phyloP scores from a whole-genome alignment of 345 rosid species.

The Eucalyptus albens region DNA sequence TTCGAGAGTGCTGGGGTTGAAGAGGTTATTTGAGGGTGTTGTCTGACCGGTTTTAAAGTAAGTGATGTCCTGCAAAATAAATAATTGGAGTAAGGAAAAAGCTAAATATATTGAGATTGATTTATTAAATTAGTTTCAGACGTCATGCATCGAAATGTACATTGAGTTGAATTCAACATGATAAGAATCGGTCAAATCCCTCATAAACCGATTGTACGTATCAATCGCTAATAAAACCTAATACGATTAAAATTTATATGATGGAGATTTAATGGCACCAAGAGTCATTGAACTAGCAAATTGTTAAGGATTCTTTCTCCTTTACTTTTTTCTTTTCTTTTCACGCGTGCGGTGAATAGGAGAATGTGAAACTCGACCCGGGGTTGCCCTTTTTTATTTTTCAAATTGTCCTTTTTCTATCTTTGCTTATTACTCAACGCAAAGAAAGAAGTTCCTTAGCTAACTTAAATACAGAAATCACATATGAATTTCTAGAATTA shows the following conservation, averaged over 20 bases:
- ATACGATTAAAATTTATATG: neutral
- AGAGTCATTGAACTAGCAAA: neutral
- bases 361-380: neutral
- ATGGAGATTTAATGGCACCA: neutral
- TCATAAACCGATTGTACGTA: neutral
- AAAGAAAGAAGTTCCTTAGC: neutral
- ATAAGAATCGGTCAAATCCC: neutral
- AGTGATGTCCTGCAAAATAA: neutral
- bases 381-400: neutral
- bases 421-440: neutral
- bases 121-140: neutral
- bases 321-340: neutral
- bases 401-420: neutral
- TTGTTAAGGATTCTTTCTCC: neutral
- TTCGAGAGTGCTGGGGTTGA: neutral
- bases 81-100: neutral
- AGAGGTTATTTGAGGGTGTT: neutral
- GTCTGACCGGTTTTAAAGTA: neutral
- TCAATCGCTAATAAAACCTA: neutral
- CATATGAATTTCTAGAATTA: neutral
- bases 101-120: neutral
- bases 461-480: neutral
- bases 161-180: neutral
- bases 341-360: neutral
- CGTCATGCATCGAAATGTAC: neutral